Conservation (phyloP, 768 basidiomycete genomes). For the Leucocoprinus sp. region DNA sequence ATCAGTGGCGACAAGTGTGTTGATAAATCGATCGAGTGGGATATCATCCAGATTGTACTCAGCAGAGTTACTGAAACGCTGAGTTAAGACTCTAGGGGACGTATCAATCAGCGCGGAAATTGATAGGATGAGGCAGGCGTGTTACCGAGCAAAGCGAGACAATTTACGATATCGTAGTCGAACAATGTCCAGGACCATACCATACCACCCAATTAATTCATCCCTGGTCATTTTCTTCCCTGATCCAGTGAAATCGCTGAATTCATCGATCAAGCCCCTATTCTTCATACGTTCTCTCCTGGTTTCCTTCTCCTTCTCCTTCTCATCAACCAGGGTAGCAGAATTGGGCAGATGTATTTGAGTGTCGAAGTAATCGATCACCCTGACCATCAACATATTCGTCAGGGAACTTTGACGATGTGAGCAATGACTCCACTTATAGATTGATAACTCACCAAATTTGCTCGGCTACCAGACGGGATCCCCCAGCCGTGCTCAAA, state of each 20-base stretch:
- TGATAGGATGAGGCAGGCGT: conserved; percentile 1
- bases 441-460: conserved; percentile 58
- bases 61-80: conserved; percentile 88
- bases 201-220: conserved; percentile 83
- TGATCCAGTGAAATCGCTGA: conserved; percentile 21
- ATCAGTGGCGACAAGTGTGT: conserved; percentile 70
- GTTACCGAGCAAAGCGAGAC: conserved; percentile 84
- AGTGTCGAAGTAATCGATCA: conserved; percentile 90
- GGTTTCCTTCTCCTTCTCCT: conserved; percentile 8
- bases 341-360: conserved; percentile 75
- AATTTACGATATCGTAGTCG: conserved; percentile 88
- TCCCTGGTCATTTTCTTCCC: conserved; percentile 64
- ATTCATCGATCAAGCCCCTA: conserved; percentile 6
- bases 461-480: conserved; percentile 88
- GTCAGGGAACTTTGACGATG: conserved; percentile 63
- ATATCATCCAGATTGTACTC: conserved; percentile 78
- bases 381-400: conserved; percentile 86
- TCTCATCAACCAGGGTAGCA: conserved; percentile 25
- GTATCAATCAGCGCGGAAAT: conserved; percentile 9
- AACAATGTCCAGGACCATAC: conserved; percentile 89
- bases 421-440: not conserved
- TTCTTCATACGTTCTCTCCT: conserved; percentile 11
- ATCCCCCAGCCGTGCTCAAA: conserved; percentile 79
- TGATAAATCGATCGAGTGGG: conserved; percentile 72
- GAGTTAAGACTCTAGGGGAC: conserved; percentile 51